Evolutionary conservation across 75 land plant species (phyloP), one percentile per base, ranked within the genome.

Genomic region (Ceratopteris richardii): DNA sequence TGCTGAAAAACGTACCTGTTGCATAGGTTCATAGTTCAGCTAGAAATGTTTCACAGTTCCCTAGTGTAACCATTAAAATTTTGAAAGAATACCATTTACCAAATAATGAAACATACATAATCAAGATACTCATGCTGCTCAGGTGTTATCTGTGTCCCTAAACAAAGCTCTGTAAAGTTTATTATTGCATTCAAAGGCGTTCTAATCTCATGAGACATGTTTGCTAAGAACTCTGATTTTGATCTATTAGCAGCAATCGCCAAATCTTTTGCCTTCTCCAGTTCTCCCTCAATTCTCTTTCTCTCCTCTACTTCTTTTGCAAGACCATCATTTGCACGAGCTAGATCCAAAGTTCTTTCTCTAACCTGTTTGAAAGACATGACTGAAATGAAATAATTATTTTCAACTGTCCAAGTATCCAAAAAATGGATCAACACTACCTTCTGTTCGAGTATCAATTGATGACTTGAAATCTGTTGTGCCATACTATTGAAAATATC

Each of bases 171-270:
- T 17, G 73, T 70, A 53, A 68, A 70, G 60, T 70, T 70, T 26
- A 70, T 63, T 27, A 70, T 70, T 42, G 67, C 73, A 63, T 70
- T 70, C 37, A 70, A 40, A 14, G 73, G 73, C 36, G 73, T 70
- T 21, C 73, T 68, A 57, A 70, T 70, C 60, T 70, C 73, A 50
- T 70, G 73, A 20, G 73, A 70, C 73, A 70, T 70, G 33, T 70
- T 70, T 26, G 73, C 73, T 27, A 70, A 31, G 28, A 70, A 70
- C 51, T 70, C 70, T 43, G 73, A 70, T 40, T 70, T 70, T 41
- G 68, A 53, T 36, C 57, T 63, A 37, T 70, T 66, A 29, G 73
- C 73, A 2, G 69, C 59, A 29, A 56, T 20, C 33, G 73, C 73
- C n/a, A 56, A 51, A 70, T 70, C 73, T 47, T 70, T 70, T 10